phyloP scores from a whole-genome alignment of 2,329 filamentous ascomycete genomes.

The Allantophomopsis lycopodina region DNA sequence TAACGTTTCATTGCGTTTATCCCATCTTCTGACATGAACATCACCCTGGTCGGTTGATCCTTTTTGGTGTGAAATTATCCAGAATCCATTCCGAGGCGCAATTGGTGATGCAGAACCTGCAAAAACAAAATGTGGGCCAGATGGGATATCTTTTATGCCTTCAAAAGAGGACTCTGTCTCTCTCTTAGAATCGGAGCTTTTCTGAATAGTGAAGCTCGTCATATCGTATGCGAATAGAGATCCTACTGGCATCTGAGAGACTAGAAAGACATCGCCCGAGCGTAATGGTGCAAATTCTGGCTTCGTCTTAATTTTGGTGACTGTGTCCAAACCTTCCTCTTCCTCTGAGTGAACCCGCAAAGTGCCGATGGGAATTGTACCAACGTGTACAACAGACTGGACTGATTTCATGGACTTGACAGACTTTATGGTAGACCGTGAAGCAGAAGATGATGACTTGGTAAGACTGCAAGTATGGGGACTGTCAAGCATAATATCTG shows the following conservation, averaged over 20 bases:
- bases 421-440: constrained; percentile 4
- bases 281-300: constrained; percentile 9
- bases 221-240: constrained; percentile 17
- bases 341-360: constrained; percentile 22
- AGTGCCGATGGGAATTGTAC: constrained; percentile 24
- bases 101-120: constrained; percentile 31
- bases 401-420: constrained; percentile 7
- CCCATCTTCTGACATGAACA: constrained; percentile 36
- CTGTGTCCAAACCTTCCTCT: too few species aligned
- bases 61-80: constrained; percentile 26
- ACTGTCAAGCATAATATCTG: too few species aligned
- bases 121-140: constrained; percentile 47
- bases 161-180: constrained; percentile 31
- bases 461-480: constrained; percentile 4
- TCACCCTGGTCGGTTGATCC: constrained; percentile 14
- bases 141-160: constrained; percentile 39
- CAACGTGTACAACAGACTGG: constrained; percentile 20
- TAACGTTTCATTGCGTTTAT: constrained; percentile 39
- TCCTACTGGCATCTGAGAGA: constrained; percentile 31
- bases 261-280: constrained; percentile 32
- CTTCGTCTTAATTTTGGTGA: too few species aligned
- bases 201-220: constrained; percentile 28
- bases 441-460: constrained; percentile 10
- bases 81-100: constrained; percentile 40
- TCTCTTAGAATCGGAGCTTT: constrained; percentile 22